Evolutionary conservation across 163 green algal species (phyloP).

Genomic region (Botryococcus braunii): DNA sequence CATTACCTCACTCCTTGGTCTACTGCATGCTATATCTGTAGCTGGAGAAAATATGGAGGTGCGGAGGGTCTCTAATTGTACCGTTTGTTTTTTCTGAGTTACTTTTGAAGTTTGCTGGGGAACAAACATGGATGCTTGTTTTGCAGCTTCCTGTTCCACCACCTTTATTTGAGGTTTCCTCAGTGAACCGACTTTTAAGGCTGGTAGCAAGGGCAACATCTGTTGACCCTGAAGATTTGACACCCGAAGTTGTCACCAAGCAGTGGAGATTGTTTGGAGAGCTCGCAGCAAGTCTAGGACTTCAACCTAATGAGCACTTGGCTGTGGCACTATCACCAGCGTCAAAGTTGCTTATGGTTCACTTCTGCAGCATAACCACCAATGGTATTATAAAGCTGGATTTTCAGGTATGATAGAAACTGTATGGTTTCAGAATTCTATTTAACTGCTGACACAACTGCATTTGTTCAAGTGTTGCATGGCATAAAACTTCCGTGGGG

Average conservation of each 20-base stretch:
- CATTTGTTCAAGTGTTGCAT: not conserved
- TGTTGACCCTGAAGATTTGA: not conserved
- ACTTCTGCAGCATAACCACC: not conserved
- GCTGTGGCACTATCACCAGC: not conserved
- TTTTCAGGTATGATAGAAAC: not conserved
- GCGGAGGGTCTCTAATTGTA: not conserved
- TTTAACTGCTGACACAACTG: not conserved
- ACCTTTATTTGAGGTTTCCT: slow-evolving; percentile 3
- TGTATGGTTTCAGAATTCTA: not conserved
- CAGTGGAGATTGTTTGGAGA: not conserved
- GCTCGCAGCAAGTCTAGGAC: not conserved
- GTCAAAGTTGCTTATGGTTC: not conserved
- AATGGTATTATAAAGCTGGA: not conserved
- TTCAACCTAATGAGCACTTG: not conserved
- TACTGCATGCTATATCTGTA: slow-evolving; percentile 5
- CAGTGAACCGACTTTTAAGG: slow-evolving; percentile 2
- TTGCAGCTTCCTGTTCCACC: slow-evolving; percentile 3
- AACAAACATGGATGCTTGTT: no score
- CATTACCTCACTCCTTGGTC: not conserved
- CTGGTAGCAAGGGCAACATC: not conserved
- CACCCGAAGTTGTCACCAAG: not conserved
- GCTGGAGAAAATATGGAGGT: not conserved
- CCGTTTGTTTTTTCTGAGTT: not conserved
- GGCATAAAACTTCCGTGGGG: not conserved
- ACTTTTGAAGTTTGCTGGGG: not conserved